Base-by-base conservation (phyloP, 2,329 filamentous ascomycete genomes). In the Ophiostoma fasciatum region DNA sequence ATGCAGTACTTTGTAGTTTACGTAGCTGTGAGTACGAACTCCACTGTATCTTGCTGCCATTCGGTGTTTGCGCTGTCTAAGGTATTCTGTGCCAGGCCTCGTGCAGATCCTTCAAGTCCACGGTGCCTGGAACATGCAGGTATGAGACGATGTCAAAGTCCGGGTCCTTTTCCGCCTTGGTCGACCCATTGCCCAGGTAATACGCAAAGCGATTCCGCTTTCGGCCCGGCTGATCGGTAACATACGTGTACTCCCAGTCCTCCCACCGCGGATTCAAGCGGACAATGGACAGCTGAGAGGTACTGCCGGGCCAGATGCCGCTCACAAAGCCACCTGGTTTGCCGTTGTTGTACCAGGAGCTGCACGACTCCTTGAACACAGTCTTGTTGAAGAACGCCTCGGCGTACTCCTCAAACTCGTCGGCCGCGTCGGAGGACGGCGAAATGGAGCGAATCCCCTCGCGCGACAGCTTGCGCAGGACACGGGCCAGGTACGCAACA, bases 51-150 rank as follows among this genome's bases (percentile, higher is more conserved):
- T n/a, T 19, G 57, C 19, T 64, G 62, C 64, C 68, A 81, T n/a
- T n/a, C n/a, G n/a, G n/a, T n/a, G n/a, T n/a, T n/a, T n/a, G n/a
- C n/a, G n/a, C n/a, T n/a, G n/a, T n/a, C n/a, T n/a, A n/a, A n/a
- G n/a, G n/a, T n/a, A n/a, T n/a, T n/a, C n/a, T n/a, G n/a, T n/a
- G n/a, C 78, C 78, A 84, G 14, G 63, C 64, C 60, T 84, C 79
- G 50, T 82, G 70, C 35, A 79, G 50, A 30, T 71, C 63, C 43
- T 64, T 62, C 42, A 83, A 53, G 49, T 82, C 71, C 28, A 75
- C 60, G 23, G 68, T 59, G 25, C 61, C 62, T 0, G 68, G 68
- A 21, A 64, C 46, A 43, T 58, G 67, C 37, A 60, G 55, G 36
- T 62, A 63, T 35, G 55, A 57, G 0, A 49, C 57, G 42, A 57